Percentiles rank a stretch among this genome's conserved stretches.
Evolutionary conservation across 257 asterid genomes (phyloP).

Genomic region (Nemophila menziesii): DNA sequence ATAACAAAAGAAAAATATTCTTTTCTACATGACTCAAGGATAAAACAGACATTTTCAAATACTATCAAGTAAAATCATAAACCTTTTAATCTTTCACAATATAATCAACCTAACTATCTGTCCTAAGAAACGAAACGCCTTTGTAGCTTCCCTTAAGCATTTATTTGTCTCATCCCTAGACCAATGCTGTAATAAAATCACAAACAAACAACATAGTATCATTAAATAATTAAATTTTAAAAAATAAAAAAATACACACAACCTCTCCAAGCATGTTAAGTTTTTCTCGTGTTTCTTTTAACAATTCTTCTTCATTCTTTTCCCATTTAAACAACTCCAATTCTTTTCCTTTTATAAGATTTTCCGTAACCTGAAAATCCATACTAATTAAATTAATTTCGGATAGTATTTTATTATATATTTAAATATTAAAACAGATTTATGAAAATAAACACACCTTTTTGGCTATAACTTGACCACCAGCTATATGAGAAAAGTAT

Average conservation of each 20-base stretch:
- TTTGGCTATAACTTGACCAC: constrained; percentile 76
- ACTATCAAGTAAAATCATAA: too few species aligned
- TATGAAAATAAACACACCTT: constrained; percentile 36
- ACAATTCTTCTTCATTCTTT: constrained; percentile 52
- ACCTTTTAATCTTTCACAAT: too few species aligned
- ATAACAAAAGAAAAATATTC: too few species aligned
- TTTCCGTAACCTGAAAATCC: constrained; percentile 41
- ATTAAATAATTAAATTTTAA: too few species aligned
- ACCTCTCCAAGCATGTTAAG: constrained; percentile 85
- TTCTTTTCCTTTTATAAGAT: constrained; percentile 47
- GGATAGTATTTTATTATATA: too few species aligned
- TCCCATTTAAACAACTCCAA: constrained; percentile 71
- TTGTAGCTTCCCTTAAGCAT: constrained; percentile 70
- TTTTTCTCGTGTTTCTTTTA: constrained; percentile 61
- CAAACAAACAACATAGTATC: too few species aligned
- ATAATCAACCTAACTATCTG: too few species aligned
- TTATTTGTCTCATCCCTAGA: constrained; percentile 66
- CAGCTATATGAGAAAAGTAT: constrained; percentile 81
- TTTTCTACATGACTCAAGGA: too few species aligned
- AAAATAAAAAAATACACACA: too few species aligned
- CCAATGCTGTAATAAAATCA: constrained; percentile 86
- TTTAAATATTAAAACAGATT: neutral
- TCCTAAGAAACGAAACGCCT: constrained; percentile 75
- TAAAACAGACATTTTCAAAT: too few species aligned
- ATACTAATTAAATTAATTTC: constrained; percentile 2